Evolutionary conservation across 1,284 basidiomycete genomes (phyloP), one percentile per base, ranked within the genome.

Genomic region (Microbotryum lychnidis-dioicae): DNA sequence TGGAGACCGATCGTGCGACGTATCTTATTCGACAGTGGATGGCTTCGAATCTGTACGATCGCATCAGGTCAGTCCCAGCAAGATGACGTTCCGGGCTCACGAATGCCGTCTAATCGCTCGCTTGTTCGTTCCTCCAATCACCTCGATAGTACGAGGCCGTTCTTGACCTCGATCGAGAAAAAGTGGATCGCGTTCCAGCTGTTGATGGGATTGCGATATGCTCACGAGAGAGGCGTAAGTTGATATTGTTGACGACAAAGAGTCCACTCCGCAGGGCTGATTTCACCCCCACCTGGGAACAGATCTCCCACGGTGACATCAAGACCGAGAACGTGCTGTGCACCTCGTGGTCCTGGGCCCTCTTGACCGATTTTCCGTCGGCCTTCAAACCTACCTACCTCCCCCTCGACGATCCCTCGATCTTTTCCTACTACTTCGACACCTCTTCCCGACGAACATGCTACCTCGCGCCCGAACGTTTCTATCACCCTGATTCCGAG

Each of bases 341-440:
- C 62, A 94, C 93, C 0, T 91, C 93, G 0, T 96, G 91, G 80
- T 91, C 97, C 69, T 91, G 90, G 82, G 82, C 97, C 21, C 93
- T 92, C 73, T 80, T 99, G 50, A 91, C 93, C 54, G 96, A 98
- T 77, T 97, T 98, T 75, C 90, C 94, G 0, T 88, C 91, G 0
- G 73, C 79, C 25, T 94, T 91, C 82, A 99, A 99, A 75, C 96
- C 93, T 0, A 92, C 91, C 1, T 91, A 84, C 73, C 83, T 99
- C 8, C 96, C 96, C 0, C 83, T 97, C 47, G 91, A 99, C 73
- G 94, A 98, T 73, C 96, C 96, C 0, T 86, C 92, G 6, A 93
- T 97, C 77, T 99, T 97, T 75, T 92, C 91, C 6, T 96, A 93
- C 79, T 98, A 87, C 81, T 98, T 94, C 75, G 96, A 98, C 75